Evolutionary conservation across 2,329 filamentous ascomycete genomes (phyloP).

Genomic region (Grosmannia serpens): DNA sequence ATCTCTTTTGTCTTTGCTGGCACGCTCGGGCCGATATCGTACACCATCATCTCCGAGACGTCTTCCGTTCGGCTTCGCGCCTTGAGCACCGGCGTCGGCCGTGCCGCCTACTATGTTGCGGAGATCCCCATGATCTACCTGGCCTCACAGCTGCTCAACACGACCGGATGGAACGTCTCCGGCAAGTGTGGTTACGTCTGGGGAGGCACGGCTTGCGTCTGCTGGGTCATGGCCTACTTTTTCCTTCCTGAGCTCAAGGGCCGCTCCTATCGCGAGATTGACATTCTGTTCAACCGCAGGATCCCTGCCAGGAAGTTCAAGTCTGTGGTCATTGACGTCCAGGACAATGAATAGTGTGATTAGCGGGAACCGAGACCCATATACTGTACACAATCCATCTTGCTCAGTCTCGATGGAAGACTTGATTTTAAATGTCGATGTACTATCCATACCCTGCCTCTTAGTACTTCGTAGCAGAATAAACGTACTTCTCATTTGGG

Average conservation of each 20-base stretch:
- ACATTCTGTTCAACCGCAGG: constrained; percentile 44
- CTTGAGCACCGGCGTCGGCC: constrained; percentile 20
- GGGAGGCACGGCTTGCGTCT: constrained; percentile 46
- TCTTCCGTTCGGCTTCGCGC: constrained; percentile 21
- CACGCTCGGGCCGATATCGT: constrained; percentile 39
- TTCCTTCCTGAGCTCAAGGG: constrained; percentile 45
- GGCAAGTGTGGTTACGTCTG: constrained; percentile 49
- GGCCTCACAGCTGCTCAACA: constrained; percentile 26
- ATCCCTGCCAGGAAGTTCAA: constrained; percentile 44
- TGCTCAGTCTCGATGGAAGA: no score
- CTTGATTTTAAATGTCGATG: no score
- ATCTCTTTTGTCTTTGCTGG: constrained; percentile 37
- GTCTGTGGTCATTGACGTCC: constrained; percentile 42
- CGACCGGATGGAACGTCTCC: constrained; percentile 27
- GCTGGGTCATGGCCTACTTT: constrained; percentile 36
- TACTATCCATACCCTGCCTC: no score
- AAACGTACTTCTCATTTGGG: no score
- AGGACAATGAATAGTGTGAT: constrained; percentile 46
- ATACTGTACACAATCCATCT: background rate
- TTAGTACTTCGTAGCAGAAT: no score
- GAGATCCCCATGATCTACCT: constrained; percentile 16
- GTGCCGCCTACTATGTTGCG: constrained; percentile 19
- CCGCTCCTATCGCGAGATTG: constrained; percentile 49
- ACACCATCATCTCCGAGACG: constrained; percentile 27
- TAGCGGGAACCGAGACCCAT: background rate